phyloP scores from a whole-genome alignment of 1,284 basidiomycete species.

The Pyrrhoderma lamaoense region DNA sequence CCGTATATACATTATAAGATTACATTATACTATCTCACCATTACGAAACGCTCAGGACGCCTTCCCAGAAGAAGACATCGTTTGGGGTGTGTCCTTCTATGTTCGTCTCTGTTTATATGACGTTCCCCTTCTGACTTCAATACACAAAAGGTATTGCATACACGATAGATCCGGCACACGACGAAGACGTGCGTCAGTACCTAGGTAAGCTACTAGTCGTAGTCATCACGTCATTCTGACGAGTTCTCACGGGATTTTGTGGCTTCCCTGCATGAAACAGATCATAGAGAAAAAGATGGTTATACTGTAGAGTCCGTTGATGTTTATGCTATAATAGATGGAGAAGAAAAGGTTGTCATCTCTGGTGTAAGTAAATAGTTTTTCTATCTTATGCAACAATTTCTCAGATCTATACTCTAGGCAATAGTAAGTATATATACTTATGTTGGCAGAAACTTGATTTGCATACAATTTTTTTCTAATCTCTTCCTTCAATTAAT shows the following conservation, averaged over 20 bases:
- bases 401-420: constrained; percentile 20
- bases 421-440: constrained; percentile 24
- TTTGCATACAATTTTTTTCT: not conserved
- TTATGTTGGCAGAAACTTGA: not conserved
- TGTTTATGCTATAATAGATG: constrained; percentile 48
- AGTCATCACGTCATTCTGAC: no score
- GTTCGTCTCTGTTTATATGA: not conserved
- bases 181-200: constrained; percentile 70
- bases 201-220: constrained; percentile 43
- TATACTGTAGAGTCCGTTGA: constrained; percentile 63
- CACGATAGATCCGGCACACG: constrained; percentile 72
- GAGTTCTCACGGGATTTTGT: no score
- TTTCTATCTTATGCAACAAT: constrained; percentile 16
- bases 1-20: constrained; percentile 20
- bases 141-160: constrained; percentile 60
- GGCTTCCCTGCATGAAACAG: constrained; percentile 29
- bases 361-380: constrained; percentile 36
- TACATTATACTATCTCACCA: not conserved
- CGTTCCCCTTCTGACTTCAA: not conserved
- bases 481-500: not conserved
- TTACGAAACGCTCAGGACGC: constrained; percentile 42
- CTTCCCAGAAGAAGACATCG: constrained; percentile 71
- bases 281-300: constrained; percentile 83
- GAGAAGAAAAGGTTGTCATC: constrained; percentile 48
- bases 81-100: constrained; percentile 60